Evolutionary conservation across 192 early-diverging fungal genomes (phyloP), one percentile per base, ranked within the genome.

Genomic region (Phycomyces nitens): DNA sequence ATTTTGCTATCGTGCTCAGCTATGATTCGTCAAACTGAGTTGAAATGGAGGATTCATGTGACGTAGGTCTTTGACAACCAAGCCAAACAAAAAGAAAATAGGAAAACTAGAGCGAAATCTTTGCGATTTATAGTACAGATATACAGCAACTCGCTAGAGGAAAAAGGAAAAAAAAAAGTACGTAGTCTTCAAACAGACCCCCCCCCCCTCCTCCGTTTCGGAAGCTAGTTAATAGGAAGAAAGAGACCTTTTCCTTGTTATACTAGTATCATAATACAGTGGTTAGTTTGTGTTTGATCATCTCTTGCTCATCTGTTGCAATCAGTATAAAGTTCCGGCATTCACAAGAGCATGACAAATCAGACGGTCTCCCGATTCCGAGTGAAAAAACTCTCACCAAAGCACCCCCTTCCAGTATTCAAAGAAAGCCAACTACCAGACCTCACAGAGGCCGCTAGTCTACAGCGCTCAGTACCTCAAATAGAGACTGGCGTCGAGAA

Each of bases 401-500:
- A 88, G 75, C 84, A 85, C 68, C 69, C 80, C 39, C 76, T 95
- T 66, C 79, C 83, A 26, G 86, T 95, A 60, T 86, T 80, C 69
- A 87, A 88, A 56, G 85, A 78, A 68, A 68, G 84, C 40, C 88
- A 95, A 69, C 83, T 91, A 15, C 83, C 80, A 15, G 91, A 93
- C 73, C 74, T 92, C 24, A 85, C 91, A 54, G 88, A 89, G 42
- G 73, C 83, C 42, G 61, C 77, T 27, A 80, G 82, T 44, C 76
- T 88, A 53, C 86, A 77, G 60, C 68, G 81, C 18, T 66, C 79
- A 40, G 68, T 83, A 4, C 74, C 80, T 34, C 63, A 74, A 44
- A 81, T 88, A 53, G 86, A 86, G 44, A 95, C 91, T 15, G 93
- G 93, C 58, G 93, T 94, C 5, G 93, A 94, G 63, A 93, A 94